phyloP scores from a whole-genome alignment of 305 asterid genomes.

The Fraxinus sp. region DNA sequence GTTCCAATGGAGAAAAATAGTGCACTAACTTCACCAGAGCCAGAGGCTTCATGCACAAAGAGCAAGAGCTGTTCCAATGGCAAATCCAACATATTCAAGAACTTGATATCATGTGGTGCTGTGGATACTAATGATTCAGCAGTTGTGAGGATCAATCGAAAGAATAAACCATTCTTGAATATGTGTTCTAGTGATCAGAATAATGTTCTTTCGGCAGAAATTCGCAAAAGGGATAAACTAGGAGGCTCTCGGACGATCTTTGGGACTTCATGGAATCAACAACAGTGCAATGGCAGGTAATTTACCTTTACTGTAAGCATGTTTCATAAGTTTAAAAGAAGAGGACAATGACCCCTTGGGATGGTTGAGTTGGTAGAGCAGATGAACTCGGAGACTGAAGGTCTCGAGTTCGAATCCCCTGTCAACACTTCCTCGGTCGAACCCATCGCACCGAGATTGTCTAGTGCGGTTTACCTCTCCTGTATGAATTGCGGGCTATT shows the following conservation, averaged over 20 bases:
- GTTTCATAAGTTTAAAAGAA: neutral
- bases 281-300: slow-evolving; percentile 53
- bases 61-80: slow-evolving; percentile 40
- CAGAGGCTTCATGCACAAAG: slow-evolving; percentile 26
- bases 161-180: slow-evolving; percentile 28
- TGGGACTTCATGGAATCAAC: slow-evolving; percentile 47
- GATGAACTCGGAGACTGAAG: too few species aligned
- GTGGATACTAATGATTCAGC: slow-evolving; percentile 65
- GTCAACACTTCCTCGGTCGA: too few species aligned
- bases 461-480: too few species aligned
- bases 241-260: slow-evolving; percentile 53
- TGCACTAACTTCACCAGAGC: neutral
- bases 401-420: too few species aligned
- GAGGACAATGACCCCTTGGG: neutral
- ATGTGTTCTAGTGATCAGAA: slow-evolving; percentile 32
- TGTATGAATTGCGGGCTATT: too few species aligned
- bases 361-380: too few species aligned
- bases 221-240: slow-evolving; percentile 43
- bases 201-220: slow-evolving; percentile 26
- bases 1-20: slow-evolving; percentile 22
- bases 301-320: neutral
- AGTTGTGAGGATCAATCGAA: slow-evolving; percentile 35
- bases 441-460: too few species aligned
- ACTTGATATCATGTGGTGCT: slow-evolving; percentile 65
- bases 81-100: slow-evolving; percentile 36